Percentiles rank a stretch among this genome's conserved stretches.
These are phyloP conservation scores for Orbilia ellipsospora DNA, from an alignment of 2,329 filamentous ascomycete species.

Conservation along the genomic window DNA sequence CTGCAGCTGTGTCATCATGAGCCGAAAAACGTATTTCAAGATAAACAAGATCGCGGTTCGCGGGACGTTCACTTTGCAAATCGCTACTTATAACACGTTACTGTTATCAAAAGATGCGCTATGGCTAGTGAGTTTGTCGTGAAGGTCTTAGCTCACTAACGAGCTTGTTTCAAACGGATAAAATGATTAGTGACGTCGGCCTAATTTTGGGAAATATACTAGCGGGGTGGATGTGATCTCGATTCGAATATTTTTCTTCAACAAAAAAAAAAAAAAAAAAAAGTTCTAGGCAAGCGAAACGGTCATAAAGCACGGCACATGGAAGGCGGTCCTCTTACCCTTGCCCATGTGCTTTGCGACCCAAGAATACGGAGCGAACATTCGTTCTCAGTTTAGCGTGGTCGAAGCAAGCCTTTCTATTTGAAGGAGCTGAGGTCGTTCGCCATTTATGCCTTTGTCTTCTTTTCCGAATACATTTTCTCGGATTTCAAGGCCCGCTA, in stretches of 20 bases:
- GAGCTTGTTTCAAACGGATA: slow-evolving; percentile 30
- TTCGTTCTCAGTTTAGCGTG: slow-evolving; percentile 22
- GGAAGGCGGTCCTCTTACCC: slow-evolving; percentile 47
- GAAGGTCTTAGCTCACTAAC: slow-evolving; percentile 9
- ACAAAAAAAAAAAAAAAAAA: no score
- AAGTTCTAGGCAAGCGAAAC: slow-evolving; percentile 37
- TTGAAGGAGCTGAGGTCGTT: slow-evolving; percentile 31
- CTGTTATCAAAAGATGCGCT: not conserved
- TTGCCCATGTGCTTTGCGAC: slow-evolving; percentile 24
- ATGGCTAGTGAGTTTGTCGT: not conserved
- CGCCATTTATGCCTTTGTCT: not conserved
- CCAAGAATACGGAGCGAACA: slow-evolving; percentile 35
- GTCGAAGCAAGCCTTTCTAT: slow-evolving; percentile 21
- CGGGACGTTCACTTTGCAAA: not conserved
- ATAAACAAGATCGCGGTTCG: not conserved
- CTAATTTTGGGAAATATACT: slow-evolving; percentile 3
- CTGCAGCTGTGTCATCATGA: no score
- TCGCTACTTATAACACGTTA: no score
- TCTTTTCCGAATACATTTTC: slow-evolving; percentile 9
- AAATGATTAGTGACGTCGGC: slow-evolving; percentile 49
- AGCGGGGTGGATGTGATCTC: not conserved
- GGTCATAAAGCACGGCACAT: slow-evolving; percentile 48
- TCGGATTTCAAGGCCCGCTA: slow-evolving; percentile 36
- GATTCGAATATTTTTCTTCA: slow-evolving; percentile 21
- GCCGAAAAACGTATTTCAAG: no score